Evolutionary conservation across 2,329 filamentous ascomycete genomes (phyloP), one percentile per base, ranked within the genome.

Genomic region (Septoria petroselini): DNA sequence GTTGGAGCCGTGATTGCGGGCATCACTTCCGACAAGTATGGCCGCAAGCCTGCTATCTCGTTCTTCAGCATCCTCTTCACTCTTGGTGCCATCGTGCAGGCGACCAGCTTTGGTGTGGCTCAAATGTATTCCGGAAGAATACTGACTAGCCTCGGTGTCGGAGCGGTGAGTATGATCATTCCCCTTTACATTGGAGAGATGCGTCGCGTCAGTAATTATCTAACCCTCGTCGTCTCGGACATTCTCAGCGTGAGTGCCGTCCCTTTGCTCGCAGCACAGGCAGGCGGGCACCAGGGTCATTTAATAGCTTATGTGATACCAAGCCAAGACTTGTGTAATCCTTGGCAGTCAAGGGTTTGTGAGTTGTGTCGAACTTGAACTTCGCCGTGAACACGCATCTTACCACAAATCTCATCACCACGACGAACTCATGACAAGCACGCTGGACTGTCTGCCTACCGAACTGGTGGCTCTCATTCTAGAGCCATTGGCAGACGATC

Each of bases 11-110:
- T 70, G 33, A 59, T 65, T 8, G 67, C 67, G 21, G 68, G 68
- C 40, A 39, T 65, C 14, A 67, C 66, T 11, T 66, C 68, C 5
- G 63, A 69, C 46, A 61, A 60, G 9, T 65, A 61, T 46, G 65
- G 67, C 11, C 64, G 66, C 23, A 67, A 68, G 67, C 72, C 53
- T 48, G 64, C 63, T 4, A 72, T 75, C 52, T 73, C 70, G 44
- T 49, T 70, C 4, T 70, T 66, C 4, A 71, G 68, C 42, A 52
- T 69, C 3, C 60, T 74, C 8, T 73, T 72, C 50, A 59, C 65
- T 35, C 40, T 66, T 21, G 71, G 71, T n/a, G 63, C 68, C 7
- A 55, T 57, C n/a, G 19, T 41, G 7, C 38, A 41, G 15, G 38
- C 19, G 8, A 25, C 38, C 38, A 25, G 19, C 11, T 27, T 27